phyloP scores from a whole-genome alignment of 345 rosid species.

The Corchorus capsularis region DNA sequence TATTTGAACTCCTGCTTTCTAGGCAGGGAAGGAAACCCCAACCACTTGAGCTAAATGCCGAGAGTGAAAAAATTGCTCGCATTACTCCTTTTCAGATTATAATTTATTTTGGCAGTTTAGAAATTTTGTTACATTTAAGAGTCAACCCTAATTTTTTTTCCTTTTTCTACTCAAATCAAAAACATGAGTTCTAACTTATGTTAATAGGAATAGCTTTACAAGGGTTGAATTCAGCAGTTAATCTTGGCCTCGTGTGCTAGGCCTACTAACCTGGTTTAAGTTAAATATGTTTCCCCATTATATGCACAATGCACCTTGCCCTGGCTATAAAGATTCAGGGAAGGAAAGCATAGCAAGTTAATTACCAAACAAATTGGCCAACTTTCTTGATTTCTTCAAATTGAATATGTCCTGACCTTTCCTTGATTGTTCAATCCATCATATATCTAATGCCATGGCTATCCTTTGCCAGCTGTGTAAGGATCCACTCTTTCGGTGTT shows the following conservation, averaged over 20 bases:
- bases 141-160: neutral
- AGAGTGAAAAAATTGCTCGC: neutral
- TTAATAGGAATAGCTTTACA: neutral
- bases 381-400: neutral
- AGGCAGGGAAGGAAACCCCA: too few relatives aligned
- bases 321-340: neutral
- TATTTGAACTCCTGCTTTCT: too few relatives aligned
- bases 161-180: neutral
- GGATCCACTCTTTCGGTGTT: neutral
- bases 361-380: neutral
- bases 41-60: too few relatives aligned
- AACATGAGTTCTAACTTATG: neutral
- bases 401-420: neutral
- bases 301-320: constrained; percentile 1
- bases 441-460: neutral
- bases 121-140: neutral
- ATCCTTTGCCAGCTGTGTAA: neutral
- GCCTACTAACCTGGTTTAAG: neutral
- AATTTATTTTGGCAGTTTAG: neutral
- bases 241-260: neutral
- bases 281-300: neutral
- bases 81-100: neutral
- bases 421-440: neutral
- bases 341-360: neutral
- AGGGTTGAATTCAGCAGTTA: neutral